phyloP scores from a whole-genome alignment of 169 alveolate genomes.

The Plasmodium gallinaceum region DNA sequence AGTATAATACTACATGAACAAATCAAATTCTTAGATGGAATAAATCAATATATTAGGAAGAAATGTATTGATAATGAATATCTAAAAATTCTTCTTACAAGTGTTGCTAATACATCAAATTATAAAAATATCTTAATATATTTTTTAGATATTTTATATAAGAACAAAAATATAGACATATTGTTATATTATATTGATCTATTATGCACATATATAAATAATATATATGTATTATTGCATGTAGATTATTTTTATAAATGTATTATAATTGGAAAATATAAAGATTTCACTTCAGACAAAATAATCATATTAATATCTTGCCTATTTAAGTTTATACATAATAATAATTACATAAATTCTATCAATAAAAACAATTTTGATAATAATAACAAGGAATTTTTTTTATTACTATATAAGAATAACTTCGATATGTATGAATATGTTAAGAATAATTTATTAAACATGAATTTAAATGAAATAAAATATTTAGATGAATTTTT shows the following conservation, averaged over 20 bases:
- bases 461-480: slow-evolving; percentile 17
- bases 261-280: neutral
- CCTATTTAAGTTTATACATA: slow-evolving; percentile 7
- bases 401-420: slow-evolving; percentile 18
- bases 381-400: slow-evolving; percentile 22
- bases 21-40: slow-evolving; percentile 10
- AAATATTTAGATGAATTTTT: slow-evolving; percentile 24
- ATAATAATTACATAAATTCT: neutral
- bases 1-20: neutral
- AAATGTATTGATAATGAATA: neutral
- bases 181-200: slow-evolving; percentile 15
- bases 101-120: neutral
- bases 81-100: slow-evolving; percentile 5
- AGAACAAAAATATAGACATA: slow-evolving; percentile 1
- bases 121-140: slow-evolving; percentile 11
- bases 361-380: neutral
- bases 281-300: slow-evolving; percentile 16
- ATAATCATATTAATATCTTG: slow-evolving; percentile 15
- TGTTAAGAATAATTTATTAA: slow-evolving; percentile 19
- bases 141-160: slow-evolving; percentile 28
- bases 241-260: slow-evolving; percentile 31
- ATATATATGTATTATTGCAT: slow-evolving; percentile 46
- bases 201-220: slow-evolving; percentile 21
- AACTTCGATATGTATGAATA: slow-evolving; percentile 51
- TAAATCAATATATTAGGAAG: slow-evolving; percentile 3